Evolutionary conservation across 805 yeast species (phyloP).

Genomic region (Yamadazyma sp.): DNA sequence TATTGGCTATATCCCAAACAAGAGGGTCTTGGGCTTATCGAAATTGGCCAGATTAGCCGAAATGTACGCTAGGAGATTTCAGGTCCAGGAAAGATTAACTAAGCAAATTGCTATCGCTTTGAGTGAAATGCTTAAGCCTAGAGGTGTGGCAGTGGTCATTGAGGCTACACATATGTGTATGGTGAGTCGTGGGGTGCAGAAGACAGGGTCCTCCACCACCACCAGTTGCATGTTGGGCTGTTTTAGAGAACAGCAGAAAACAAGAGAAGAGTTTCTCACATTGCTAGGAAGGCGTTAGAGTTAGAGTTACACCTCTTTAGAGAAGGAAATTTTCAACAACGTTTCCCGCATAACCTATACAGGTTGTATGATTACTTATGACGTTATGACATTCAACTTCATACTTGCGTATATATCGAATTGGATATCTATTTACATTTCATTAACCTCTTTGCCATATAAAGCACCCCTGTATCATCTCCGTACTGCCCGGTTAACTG

Average conservation of each 20-base stretch:
- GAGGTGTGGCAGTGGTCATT: conserved; percentile 97
- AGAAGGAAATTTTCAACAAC: conserved; percentile 20
- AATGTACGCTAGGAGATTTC: conserved; percentile 92
- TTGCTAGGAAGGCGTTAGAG: conserved; percentile 60
- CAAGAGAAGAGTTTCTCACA: conserved; percentile 92
- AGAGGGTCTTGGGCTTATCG: conserved; percentile 86
- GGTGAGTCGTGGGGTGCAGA: conserved; percentile 97
- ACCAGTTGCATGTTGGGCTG: conserved; percentile 98
- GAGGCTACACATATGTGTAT: conserved; percentile 99
- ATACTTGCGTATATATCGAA: conserved; percentile 17
- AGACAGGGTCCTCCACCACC: conserved; percentile 88
- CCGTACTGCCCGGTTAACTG: conserved; percentile 89
- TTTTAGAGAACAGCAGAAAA: conserved; percentile 89
- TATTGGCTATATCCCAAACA: conserved; percentile 96
- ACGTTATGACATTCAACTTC: conserved; percentile 37
- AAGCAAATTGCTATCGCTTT: conserved; percentile 97
- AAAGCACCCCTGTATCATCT: conserved; percentile 64
- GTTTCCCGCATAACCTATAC: too few species aligned
- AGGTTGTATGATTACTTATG: too few species aligned
- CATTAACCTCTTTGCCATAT: conserved; percentile 21
- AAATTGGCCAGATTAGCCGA: conserved; percentile 95
- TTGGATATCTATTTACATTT: conserved; percentile 8
- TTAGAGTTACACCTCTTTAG: conserved; percentile 1
- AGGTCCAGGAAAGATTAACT: conserved; percentile 96
- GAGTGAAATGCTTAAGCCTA: conserved; percentile 84